Conservation (phyloP, 768 basidiomycete species). For the Dioszegia aurantiaca region DNA sequence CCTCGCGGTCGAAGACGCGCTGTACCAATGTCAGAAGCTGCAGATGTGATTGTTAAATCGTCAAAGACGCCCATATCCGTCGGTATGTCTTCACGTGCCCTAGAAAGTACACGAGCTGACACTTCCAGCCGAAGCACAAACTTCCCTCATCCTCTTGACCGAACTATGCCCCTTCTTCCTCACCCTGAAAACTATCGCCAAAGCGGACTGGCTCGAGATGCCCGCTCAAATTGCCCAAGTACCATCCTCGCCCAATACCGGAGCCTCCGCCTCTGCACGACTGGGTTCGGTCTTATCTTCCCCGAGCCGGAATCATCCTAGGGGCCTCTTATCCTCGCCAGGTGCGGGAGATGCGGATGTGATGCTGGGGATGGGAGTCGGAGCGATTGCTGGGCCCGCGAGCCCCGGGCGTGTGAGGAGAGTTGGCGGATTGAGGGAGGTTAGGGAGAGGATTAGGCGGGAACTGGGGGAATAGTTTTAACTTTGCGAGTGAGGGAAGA, state of each 20-base stretch:
- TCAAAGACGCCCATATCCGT: slow-evolving; percentile 52
- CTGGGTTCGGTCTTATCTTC: neutral
- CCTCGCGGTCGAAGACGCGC: slow-evolving; percentile 40
- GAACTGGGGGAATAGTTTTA: slow-evolving; percentile 39
- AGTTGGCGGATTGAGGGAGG: slow-evolving; percentile 47
- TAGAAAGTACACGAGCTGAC: neutral
- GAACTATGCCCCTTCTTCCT: slow-evolving; percentile 52
- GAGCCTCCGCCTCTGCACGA: neutral
- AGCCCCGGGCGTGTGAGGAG: slow-evolving; percentile 44
- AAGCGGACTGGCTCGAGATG: slow-evolving; percentile 43
- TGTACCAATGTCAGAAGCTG: slow-evolving; percentile 49
- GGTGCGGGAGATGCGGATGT: neutral
- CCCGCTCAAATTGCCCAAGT: slow-evolving; percentile 26
- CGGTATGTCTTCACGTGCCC: slow-evolving; percentile 25
- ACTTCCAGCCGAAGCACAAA: slow-evolving; percentile 46
- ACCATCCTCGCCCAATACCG: neutral
- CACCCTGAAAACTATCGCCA: slow-evolving; percentile 30
- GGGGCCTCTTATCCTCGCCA: neutral
- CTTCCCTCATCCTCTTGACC: slow-evolving; percentile 46
- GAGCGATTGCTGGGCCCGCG: slow-evolving; percentile 38
- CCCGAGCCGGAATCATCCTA: slow-evolving; percentile 10
- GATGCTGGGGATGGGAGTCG: neutral
- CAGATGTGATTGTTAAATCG: slow-evolving; percentile 51
- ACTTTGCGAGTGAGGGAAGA: neutral
- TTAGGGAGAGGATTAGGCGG: slow-evolving; percentile 51